Base-by-base conservation (phyloP, 768 basidiomycete genomes). In the Scleroderma bovista region DNA sequence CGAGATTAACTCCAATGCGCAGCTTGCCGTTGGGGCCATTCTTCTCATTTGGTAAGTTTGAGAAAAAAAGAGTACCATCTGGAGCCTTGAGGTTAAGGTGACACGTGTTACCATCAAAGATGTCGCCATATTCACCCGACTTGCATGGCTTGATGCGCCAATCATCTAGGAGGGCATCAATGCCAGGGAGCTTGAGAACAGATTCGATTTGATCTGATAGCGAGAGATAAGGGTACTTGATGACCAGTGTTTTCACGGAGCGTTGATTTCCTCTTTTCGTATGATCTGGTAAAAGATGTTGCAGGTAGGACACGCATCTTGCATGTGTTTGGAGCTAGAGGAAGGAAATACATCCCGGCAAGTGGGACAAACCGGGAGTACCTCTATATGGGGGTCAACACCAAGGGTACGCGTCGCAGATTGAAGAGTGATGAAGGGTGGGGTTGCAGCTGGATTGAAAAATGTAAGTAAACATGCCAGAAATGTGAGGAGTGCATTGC, bases 1-100 rank as follows among this genome's bases (percentile, higher is more conserved):
- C 67, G n/a, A 63, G 46, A 0, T 61, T 60, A 0, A 70, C 42
- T 0, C 63, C 65, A 48, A 70, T 62, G 0, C 60, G 57, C 1
- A 69, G 56, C 44, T 70, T 64, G 0, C 61, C 64, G 12, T 53
- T 49, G 16, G 52, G 46, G 29, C 52, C 32, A 12, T 44, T 34
- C 23, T 51, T 38, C 0, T 52, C 22, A 48, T 36, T 40, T 0
- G 56, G 51, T 2, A 47, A 47, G 17, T 53, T 50, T 0, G 45
- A 50, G 42, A 71, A 72, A 50, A 72, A 72, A 0, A 48, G 51
- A 0, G 20, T 34, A 7, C 62, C 12, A 12, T 36, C 34, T 36
- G 34, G 34, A 13, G 34, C 34, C 12, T 36, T 36, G 34, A 36
- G 34, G 5, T 36, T 36, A 3, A 3, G 5, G 4, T 17, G n/a